Base-by-base conservation (phyloP, 2,329 filamentous ascomycete species). In the Celoporthe dispersa region DNA sequence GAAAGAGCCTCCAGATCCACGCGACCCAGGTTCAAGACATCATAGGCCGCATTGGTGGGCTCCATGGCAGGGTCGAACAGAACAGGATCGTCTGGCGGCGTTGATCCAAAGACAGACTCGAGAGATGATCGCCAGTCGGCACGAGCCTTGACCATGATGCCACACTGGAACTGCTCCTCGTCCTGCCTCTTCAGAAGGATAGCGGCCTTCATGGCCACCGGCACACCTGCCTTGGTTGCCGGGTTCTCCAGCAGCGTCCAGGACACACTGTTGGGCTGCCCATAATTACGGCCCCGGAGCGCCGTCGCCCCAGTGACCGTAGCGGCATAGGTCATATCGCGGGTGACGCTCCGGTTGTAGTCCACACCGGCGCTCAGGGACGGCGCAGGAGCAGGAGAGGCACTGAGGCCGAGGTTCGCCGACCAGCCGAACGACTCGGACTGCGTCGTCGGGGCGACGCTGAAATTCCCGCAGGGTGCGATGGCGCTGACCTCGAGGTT, bases 191-290 rank as follows among this genome's bases (percentile, higher is more conserved):
- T 73, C 22, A 78, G 66, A 28, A 77, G 67, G 7, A 78, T 73
- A 0, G 74, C 76, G 0, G 72, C 74, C 35, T 71, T 70, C 35
- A 78, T 63, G 8, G 68, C 68, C 1, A 68, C 68, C 0, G 76
- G 74, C 3, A 78, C 72, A 0, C 76, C 76, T 6, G 72, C 72
- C 62, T 76, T 73, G 31, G 68, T 70, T 0, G 73, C 71, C 14
- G 11, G 19, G 66, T 78, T 78, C 71, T 78, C 76, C 14, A 73
- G 68, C 5, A 78, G 72, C 1, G 74, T 75, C 76, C 76, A 78
- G 1, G 73, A 74, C 7, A 71, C 76, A 16, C 60, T 68, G 67
- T 75, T 73, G 25, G 67, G 28, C 0, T 68, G 66, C 0, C 74
- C 75, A 5, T 70, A 75, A 25, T 73, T 75, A 1, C 71, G 62